phyloP scores from a whole-genome alignment of 192 early-diverging fungal genomes.

The Geranomyces variabilis region DNA sequence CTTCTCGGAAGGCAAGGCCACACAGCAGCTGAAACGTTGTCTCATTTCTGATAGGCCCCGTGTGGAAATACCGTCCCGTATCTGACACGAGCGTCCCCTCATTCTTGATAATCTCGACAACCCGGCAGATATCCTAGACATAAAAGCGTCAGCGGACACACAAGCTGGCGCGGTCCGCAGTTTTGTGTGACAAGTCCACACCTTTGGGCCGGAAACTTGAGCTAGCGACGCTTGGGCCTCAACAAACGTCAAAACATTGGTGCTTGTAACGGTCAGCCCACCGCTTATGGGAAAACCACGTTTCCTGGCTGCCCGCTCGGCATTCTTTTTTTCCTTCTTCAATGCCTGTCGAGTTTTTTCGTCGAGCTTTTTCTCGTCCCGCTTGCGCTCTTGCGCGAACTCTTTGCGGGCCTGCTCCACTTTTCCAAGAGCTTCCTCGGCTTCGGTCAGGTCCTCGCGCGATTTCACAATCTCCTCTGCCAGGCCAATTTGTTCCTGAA shows the following conservation, averaged over 20 bases:
- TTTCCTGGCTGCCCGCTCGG: slow-evolving; percentile 30
- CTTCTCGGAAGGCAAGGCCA: slow-evolving; percentile 31
- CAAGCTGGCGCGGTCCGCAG: too few relatives aligned
- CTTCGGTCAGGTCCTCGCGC: slow-evolving; percentile 20
- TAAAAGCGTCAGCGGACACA: neutral
- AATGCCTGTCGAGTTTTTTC: slow-evolving; percentile 27
- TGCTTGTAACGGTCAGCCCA: slow-evolving; percentile 31
- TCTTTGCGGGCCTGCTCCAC: slow-evolving; percentile 35
- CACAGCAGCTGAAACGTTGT: slow-evolving; percentile 34
- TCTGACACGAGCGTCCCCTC: slow-evolving; percentile 29
- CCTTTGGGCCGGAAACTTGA: slow-evolving; percentile 27
- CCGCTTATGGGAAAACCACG: slow-evolving; percentile 22
- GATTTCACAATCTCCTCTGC: slow-evolving; percentile 35
- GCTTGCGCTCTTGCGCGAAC: slow-evolving; percentile 28
- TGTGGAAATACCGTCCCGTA: slow-evolving; percentile 27
- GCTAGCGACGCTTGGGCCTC: slow-evolving; percentile 33
- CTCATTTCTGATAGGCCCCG: slow-evolving; percentile 29
- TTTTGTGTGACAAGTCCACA: neutral
- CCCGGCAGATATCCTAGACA: slow-evolving; percentile 28
- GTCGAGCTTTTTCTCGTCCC: slow-evolving; percentile 32
- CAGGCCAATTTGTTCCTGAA: slow-evolving; percentile 31
- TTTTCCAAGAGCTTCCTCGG: slow-evolving; percentile 34
- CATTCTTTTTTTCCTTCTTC: slow-evolving; percentile 38
- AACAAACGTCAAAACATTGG: slow-evolving; percentile 34
- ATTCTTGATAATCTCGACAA: slow-evolving; percentile 28